Evolutionary conservation across 345 rosid genomes (phyloP).

Genomic region (Barbarea vulgaris): DNA sequence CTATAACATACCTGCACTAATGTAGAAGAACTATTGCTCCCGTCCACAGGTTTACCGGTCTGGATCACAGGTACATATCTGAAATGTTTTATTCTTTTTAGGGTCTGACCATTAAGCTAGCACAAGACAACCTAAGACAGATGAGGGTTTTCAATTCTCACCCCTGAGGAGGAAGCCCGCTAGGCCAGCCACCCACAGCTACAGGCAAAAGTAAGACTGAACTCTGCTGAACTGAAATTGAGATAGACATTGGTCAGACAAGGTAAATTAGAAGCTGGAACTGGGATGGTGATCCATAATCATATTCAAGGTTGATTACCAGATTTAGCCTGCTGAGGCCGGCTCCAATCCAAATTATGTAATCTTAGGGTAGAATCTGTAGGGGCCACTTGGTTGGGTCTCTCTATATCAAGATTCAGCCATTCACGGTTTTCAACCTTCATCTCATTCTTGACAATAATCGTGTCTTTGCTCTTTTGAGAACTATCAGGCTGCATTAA

Average conservation of each 20-base stretch:
- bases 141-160: conserved; percentile 34
- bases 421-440: conserved; percentile 33
- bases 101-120: conserved; percentile 9
- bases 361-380: conserved; percentile 33
- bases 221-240: conserved; percentile 46
- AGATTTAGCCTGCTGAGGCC: conserved; percentile 38
- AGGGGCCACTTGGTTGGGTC: conserved; percentile 30
- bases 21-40: conserved; percentile 36
- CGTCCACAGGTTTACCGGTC: conserved; percentile 42
- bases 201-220: conserved; percentile 43
- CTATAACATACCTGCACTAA: conserved; percentile 46
- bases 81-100: conserved; percentile 3
- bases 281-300: conserved; percentile 8
- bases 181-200: conserved; percentile 44
- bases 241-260: conserved; percentile 22
- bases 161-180: conserved; percentile 48
- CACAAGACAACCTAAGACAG: conserved; percentile 12
- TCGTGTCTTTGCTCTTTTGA: conserved; percentile 30
- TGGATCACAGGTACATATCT: conserved; percentile 47
- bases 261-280: neutral
- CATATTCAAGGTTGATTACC: conserved; percentile 39
- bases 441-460: conserved; percentile 32
- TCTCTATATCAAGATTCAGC: conserved; percentile 48
- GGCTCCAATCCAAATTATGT: conserved; percentile 36
- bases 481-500: conserved; percentile 22